Conservation (phyloP, 306 rosid genomes). For the Sesbania bispinosa region DNA sequence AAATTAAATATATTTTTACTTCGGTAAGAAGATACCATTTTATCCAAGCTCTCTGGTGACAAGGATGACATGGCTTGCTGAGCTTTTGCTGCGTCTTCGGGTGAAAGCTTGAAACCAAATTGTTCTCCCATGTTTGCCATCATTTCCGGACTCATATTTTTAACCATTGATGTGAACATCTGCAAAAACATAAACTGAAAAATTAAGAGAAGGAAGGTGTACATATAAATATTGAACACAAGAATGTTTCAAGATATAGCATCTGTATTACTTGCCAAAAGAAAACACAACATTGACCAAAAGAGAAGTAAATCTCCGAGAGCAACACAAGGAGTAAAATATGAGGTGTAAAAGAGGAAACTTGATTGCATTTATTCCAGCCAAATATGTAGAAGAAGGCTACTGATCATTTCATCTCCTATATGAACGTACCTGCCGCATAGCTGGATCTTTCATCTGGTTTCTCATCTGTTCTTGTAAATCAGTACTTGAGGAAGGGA, state of each 20-base stretch:
- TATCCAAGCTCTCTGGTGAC: conserved; percentile 80
- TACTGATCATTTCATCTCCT: not conserved
- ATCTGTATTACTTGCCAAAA: not conserved
- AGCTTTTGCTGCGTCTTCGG: conserved; percentile 84
- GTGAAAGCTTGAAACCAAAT: conserved; percentile 83
- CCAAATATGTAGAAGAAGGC: not conserved
- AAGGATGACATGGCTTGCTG: conserved; percentile 86
- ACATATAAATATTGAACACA: not conserved
- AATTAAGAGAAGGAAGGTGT: not conserved
- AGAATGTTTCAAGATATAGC: not conserved
- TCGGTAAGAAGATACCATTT: conserved; percentile 55
- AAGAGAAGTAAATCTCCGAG: not conserved
- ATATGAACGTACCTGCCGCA: conserved; percentile 72
- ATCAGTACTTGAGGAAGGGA: conserved; percentile 67
- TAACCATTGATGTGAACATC: conserved; percentile 91
- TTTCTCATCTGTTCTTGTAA: conserved; percentile 93
- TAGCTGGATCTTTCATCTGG: conserved; percentile 96
- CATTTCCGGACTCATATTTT: conserved; percentile 95
- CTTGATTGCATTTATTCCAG: conserved; percentile 9
- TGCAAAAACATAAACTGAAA: conserved; percentile 39
- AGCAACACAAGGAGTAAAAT: not conserved
- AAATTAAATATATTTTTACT: not conserved
- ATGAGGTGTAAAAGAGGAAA: not conserved
- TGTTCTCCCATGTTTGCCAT: conserved; percentile 96
- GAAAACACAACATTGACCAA: not conserved